A percentile compares a stretch with the other conserved stretches of the same genome.
phyloP scores from a whole-genome alignment of 225 moss, liverwort and hornwort genomes.

The Bryoerythrophyllum caledonicum region DNA sequence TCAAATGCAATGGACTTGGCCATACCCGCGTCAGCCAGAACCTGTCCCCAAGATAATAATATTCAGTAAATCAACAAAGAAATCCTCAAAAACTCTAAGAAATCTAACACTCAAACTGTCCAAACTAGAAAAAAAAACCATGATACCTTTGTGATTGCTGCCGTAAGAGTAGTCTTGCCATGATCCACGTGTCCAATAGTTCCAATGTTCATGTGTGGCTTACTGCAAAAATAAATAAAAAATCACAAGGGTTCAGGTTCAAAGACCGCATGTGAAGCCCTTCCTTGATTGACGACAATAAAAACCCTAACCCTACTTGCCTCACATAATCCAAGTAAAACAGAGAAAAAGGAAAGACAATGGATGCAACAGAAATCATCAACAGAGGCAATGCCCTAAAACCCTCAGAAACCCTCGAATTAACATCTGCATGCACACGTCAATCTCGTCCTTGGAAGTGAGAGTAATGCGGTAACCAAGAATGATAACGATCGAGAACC shows the following conservation, averaged over 20 bases:
- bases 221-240: constrained; percentile 32
- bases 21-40: constrained; percentile 68
- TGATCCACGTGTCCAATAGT: constrained; percentile 86
- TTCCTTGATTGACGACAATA: too few relatives aligned
- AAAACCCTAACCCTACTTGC: neutral
- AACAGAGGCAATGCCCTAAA: constrained; percentile 2
- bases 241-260: neutral
- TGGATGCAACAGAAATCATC: neutral
- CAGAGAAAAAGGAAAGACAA: neutral
- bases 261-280: neutral
- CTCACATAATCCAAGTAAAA: too few relatives aligned
- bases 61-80: neutral
- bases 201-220: constrained; percentile 79
- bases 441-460: neutral
- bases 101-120: neutral
- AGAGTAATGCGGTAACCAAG: neutral
- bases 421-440: too few relatives aligned
- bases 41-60: constrained; percentile 37
- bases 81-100: neutral
- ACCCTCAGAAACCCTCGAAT: constrained; percentile 1
- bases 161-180: constrained; percentile 77
- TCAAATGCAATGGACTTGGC: constrained; percentile 83
- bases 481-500: neutral
- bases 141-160: constrained; percentile 64
- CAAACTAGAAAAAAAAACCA: too few relatives aligned